Evolutionary conservation across 768 basidiomycete genomes (phyloP).

Genomic region (Pleurotus eryngii): DNA sequence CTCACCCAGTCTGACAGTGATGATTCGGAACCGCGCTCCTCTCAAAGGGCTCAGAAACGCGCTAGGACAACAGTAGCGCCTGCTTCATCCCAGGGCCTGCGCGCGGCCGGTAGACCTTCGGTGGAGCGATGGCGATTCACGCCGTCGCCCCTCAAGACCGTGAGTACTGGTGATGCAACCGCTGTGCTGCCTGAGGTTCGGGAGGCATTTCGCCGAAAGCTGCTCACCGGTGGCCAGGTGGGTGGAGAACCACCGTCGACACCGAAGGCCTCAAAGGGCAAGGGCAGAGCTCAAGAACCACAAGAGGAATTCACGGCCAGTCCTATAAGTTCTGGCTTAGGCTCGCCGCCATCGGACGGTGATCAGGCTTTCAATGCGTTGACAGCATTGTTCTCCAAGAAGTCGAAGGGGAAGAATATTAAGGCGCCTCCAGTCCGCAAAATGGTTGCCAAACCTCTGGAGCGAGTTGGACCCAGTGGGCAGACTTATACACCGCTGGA

Average conservation of each 20-base stretch:
- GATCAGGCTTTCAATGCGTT: constrained; percentile 46
- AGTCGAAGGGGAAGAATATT: constrained; percentile 28
- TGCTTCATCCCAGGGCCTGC: not conserved
- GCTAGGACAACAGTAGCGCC: not conserved
- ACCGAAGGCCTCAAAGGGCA: not conserved
- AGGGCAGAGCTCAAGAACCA: not conserved
- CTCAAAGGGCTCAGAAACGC: not conserved
- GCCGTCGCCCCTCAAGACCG: constrained; percentile 25
- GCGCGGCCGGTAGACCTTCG: not conserved
- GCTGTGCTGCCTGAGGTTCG: constrained; percentile 4
- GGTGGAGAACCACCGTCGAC: not conserved
- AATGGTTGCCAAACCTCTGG: constrained; percentile 14
- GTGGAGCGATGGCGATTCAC: constrained; percentile 46
- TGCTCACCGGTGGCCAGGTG: constrained; percentile 5
- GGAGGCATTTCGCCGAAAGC: constrained; percentile 18
- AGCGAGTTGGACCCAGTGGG: constrained; percentile 65
- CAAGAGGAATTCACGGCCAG: constrained; percentile 3
- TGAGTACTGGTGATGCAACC: not conserved
- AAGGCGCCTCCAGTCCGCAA: constrained; percentile 28
- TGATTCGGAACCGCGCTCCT: not conserved
- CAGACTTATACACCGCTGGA: constrained; percentile 76
- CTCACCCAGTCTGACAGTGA: not conserved
- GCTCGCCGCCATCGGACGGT: constrained; percentile 22
- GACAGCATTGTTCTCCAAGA: constrained; percentile 42
- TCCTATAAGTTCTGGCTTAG: not conserved